Conservation (phyloP, 352 stramenopile genomes). For the Chloridella minuta region DNA sequence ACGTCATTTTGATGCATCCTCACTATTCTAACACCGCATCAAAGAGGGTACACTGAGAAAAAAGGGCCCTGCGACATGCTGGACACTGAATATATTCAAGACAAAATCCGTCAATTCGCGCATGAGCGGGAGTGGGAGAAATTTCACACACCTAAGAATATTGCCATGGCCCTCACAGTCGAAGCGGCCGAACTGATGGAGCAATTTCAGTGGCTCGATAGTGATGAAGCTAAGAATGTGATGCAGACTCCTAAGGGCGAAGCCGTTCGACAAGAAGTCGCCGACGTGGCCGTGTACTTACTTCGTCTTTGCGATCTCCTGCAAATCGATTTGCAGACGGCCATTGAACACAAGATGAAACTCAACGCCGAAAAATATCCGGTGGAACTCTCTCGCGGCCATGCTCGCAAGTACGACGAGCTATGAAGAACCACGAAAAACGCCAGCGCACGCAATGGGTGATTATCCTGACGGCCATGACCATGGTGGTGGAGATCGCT, state of each 20-base stretch:
- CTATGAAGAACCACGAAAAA: neutral
- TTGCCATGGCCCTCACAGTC: neutral
- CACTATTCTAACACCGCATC: too few relatives aligned
- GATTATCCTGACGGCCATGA: too few relatives aligned
- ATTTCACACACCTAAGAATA: neutral
- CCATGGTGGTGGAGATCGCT: too few relatives aligned
- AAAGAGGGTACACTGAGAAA: too few relatives aligned
- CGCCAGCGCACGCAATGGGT: too few relatives aligned
- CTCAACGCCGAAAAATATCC: conserved; percentile 11
- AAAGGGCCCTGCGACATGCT: too few relatives aligned
- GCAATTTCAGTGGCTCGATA: neutral
- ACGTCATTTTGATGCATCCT: too few relatives aligned
- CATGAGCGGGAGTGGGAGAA: neutral
- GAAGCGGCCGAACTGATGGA: conserved; percentile 3
- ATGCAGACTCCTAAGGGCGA: neutral
- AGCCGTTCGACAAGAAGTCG: conserved; percentile 10
- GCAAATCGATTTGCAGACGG: neutral
- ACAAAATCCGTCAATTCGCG: too few relatives aligned
- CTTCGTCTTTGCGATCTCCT: neutral
- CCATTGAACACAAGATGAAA: conserved; percentile 7
- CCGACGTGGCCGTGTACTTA: neutral
- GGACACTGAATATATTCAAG: too few relatives aligned
- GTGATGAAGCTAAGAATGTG: neutral
- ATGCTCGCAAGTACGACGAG: neutral
- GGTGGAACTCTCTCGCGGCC: neutral